Evolutionary conservation across 2,329 filamentous ascomycete genomes (phyloP), one percentile per base, ranked within the genome.

Genomic region (Westerdykella aurantiaca): DNA sequence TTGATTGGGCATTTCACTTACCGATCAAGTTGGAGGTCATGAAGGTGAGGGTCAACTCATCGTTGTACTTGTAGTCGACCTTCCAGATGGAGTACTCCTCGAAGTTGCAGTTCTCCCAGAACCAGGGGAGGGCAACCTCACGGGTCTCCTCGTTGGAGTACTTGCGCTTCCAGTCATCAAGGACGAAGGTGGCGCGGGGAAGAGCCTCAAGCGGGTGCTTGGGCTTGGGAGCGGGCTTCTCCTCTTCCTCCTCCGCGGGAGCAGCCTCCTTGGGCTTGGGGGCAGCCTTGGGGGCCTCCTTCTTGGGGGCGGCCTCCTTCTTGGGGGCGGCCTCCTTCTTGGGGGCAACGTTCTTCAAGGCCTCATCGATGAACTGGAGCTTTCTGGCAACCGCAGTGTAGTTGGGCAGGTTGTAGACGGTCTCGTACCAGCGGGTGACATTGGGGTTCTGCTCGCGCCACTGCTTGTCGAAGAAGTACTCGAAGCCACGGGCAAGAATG

Each of bases 21-120:
- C 80, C 90, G 69, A 98, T 91, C 72, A 97, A 78, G 82, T 98
- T 98, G 80, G 86, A 88, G 61, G 88, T 91, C 93, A 98, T 98
- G 86, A 98, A 98, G 67, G 86, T 86, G 73, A 93, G 77, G 67
- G 88, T 96, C 58, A 98, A 81, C 83, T 98, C 93, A 50, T 95
- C 83, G 74, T 96, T 95, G 81, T 98, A 98, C 84, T 95, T 96
- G 84, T 95, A 98, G 74, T 90, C 85, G 61, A 90, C 76, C 71
- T 82, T 83, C 88, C 89, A 98, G 71, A 98, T 75, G 44, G 89
- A 95, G 82, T 93, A 98, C 75, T 98, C 93, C 55, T 89, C 85
- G 60, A 93, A 84, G 68, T 93, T 91, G 74, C 82, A 81, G 72
- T 94, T 88, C 77, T 96, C 83, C 91, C 91, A 98, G 84, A 98